Evolutionary conservation across 306 rosid genomes (phyloP), one percentile per base, ranked within the genome.

Genomic region (Lathyrus oleraceus): DNA sequence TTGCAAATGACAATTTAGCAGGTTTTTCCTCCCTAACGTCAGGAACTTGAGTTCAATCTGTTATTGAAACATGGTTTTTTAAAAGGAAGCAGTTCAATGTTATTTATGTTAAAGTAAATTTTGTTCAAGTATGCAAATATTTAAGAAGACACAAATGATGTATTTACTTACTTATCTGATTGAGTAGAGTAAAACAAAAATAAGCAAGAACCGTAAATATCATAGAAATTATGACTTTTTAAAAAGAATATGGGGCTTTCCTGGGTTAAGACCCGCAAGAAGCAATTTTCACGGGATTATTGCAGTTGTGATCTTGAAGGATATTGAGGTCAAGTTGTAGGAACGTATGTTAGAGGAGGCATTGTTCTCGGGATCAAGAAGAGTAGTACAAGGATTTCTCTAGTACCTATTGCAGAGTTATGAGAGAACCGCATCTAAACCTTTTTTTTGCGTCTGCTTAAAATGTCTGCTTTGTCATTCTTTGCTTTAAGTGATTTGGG

Each of bases 391-490:
- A 65, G 44, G 75, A 49, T 67, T 51, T 32, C 47, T 60, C 25
- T 3, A 2, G 25, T 25, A 25, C 49, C 52, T 15, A 5, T 9
- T 39, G 30, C 13, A 20, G 35, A 35, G 6, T 59, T 61, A 25
- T 67, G 36, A 16, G 73, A 27, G 76, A 67, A 72, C 54, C 28
- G 10, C 23, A 19, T 76, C 43, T 27, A 17, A 61, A 56, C 49
- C 47, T 1, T 63, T 32, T 32, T 40, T 60, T n/a, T 13, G 4
- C 20, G 10, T 35, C 15, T 5, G 28, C 56, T 76, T 53, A 43
- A 65, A 65, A 19, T 76, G 71, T 15, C 4, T 47, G 66, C 66
- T 28, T 21, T 42, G 12, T 15, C n/a, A n/a, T n/a, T 19, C 47
- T 28, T 40, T 30, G 36, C 17, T 57, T 49, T 70, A 30, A 21